Evolutionary conservation across 2,329 filamentous ascomycete species (phyloP), one percentile per base, ranked within the genome.

Genomic region (Botryotinia convoluta): DNA sequence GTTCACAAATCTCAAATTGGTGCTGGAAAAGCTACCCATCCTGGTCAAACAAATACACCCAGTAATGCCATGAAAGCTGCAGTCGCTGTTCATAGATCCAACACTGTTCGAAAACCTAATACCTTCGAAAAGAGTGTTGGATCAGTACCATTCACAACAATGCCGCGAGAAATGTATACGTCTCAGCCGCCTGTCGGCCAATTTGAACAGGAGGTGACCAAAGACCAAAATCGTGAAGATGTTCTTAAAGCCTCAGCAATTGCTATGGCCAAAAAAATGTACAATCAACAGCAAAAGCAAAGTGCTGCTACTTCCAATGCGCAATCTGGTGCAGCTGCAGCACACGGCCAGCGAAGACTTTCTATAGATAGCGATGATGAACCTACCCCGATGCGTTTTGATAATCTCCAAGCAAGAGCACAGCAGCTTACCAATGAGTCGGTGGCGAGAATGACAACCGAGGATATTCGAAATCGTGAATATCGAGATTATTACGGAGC

Each of bases 201-300:
- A 9, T 39, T 68, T 26, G 64, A 57, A 6, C 64, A 29, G 2
- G 93, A 97, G 79, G 83, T 90, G 0, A 91, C 51, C 26, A 68
- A 96, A 59, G 94, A 97, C 79, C 88, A 90, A 81, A 90, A 88
- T 75, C 89, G 88, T 73, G 88, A 91, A 62, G 92, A 94, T 77
- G 89, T 90, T 7, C 84, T 97, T 4, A 92, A 91, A 76, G 93
- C 94, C 44, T 95, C 94, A 32, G 94, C 95, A 3, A 85, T 97
- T 4, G 93, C 92, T 18, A 97, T 98, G 94, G 94, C 95, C 10
- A 92, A 91, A 82, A 89, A 92, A 77, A 95, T 97, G 90, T 97
- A 94, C 80, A 88, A 85, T 18, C 85, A 89, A 48, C 91, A 94
- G 77, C 89, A 93, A 75, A 88, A 83, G 75, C 84, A 84, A 70